Conservation (phyloP, 192 early-diverging fungal species). For the Coemansia sp. region DNA sequence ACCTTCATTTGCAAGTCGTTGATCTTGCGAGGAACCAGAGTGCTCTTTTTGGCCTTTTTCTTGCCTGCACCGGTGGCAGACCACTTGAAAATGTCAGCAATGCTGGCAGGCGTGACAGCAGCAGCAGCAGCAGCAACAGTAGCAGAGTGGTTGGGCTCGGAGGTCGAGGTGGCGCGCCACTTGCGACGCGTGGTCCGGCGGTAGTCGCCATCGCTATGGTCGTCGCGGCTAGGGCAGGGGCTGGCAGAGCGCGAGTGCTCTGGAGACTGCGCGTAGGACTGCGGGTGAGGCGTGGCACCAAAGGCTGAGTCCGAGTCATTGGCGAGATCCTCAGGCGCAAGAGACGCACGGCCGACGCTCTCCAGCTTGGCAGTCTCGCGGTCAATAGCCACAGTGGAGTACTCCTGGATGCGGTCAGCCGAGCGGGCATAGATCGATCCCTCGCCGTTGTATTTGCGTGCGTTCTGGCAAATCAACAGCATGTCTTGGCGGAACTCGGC, state of each 20-base stretch:
- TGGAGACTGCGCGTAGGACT: conserved; percentile 15
- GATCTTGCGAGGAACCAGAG: conserved; percentile 25
- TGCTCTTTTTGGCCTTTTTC: conserved; percentile 11
- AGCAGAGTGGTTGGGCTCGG: neutral
- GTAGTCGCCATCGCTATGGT: conserved; percentile 21
- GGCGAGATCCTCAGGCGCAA: conserved; percentile 5
- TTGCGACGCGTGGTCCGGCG: conserved; percentile 39
- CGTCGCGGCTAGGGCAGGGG: conserved; percentile 31
- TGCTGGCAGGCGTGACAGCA: conserved; percentile 28
- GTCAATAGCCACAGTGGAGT: conserved; percentile 72
- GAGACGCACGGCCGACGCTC: conserved; percentile 34
- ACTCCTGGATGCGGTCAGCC: conserved; percentile 77
- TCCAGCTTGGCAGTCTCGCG: conserved; percentile 56
- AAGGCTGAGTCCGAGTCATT: conserved; percentile 20
- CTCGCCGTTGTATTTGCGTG: conserved; percentile 81
- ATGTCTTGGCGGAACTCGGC: conserved; percentile 80
- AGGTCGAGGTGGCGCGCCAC: conserved; percentile 30
- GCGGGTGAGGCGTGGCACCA: conserved; percentile 8
- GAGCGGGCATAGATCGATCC: conserved; percentile 79
- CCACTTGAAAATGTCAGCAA: conserved; percentile 49
- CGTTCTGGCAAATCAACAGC: conserved; percentile 75
- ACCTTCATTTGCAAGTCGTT: conserved; percentile 32
- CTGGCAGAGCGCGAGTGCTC: conserved; percentile 31
- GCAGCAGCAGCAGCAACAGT: neutral
- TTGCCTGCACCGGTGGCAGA: conserved; percentile 10